These are phyloP conservation scores for Crithidia mellificae DNA, from an alignment of 208 protist species.

Conservation along the genomic window DNA sequence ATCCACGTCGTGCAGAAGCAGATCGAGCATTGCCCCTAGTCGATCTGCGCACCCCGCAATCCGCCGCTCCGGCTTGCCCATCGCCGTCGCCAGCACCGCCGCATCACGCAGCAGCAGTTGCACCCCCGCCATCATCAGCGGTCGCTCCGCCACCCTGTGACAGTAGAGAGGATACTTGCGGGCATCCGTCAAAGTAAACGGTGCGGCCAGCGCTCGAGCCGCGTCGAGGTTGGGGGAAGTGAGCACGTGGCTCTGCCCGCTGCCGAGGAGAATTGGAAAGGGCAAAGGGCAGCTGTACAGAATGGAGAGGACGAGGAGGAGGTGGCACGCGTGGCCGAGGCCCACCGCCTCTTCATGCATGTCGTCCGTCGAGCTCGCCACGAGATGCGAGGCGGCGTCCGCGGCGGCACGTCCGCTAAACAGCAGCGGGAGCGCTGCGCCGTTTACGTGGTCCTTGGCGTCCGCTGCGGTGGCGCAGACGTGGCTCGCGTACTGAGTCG, in stretches of 20 bases:
- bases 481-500: constrained; percentile 27
- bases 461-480: constrained; percentile 17
- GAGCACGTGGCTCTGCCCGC: constrained; percentile 43
- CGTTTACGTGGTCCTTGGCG: constrained; percentile 41
- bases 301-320: constrained; percentile 50
- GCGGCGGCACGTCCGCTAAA: constrained; percentile 20
- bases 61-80: constrained; percentile 45
- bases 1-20: constrained; percentile 36
- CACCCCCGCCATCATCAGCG: constrained; percentile 55
- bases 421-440: constrained; percentile 25
- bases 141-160: constrained; percentile 36
- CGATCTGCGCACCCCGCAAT: constrained; percentile 35
- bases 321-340: constrained; percentile 56
- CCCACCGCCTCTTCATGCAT: constrained; percentile 56
- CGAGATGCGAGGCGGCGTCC: constrained; percentile 27
- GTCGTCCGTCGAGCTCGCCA: constrained; percentile 35
- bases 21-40: constrained; percentile 46
- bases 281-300: constrained; percentile 66
- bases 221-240: constrained; percentile 28
- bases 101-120: constrained; percentile 43
- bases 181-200: constrained; percentile 31
- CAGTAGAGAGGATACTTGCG: constrained; percentile 48
- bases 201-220: constrained; percentile 17
- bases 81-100: constrained; percentile 37
- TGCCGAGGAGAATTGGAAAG: constrained; percentile 56